Conservation (phyloP, 2,329 filamentous ascomycete species). For the Hypocreales sp. region DNA sequence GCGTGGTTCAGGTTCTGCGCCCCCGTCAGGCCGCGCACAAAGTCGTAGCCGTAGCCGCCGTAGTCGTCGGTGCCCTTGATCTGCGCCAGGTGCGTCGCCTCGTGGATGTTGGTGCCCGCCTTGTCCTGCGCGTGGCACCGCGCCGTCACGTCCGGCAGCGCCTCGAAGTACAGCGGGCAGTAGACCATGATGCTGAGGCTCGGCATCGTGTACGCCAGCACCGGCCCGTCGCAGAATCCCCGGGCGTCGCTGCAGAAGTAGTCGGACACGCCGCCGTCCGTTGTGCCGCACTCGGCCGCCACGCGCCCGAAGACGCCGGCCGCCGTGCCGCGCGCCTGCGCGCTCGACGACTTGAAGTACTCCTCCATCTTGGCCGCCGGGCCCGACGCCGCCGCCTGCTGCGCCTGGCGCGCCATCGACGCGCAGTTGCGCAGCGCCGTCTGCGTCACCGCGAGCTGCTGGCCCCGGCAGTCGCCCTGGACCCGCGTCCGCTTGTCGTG, state of each 20-base stretch:
- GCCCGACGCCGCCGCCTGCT: constrained; percentile 32
- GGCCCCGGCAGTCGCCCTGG: constrained; percentile 37
- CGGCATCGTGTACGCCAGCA: constrained; percentile 48
- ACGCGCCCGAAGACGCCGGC: constrained; percentile 34
- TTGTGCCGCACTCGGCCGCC: constrained; percentile 37
- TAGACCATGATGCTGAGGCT: constrained; percentile 39
- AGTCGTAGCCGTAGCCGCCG: constrained; percentile 38
- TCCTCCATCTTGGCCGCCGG: constrained; percentile 33
- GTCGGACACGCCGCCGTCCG: constrained; percentile 27
- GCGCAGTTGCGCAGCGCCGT: constrained; percentile 39
- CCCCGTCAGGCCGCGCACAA: constrained; percentile 30
- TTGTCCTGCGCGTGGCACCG: constrained; percentile 50
- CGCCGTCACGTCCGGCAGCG: constrained; percentile 29
- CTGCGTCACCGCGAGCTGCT: constrained; percentile 24
- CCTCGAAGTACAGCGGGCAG: constrained; percentile 43
- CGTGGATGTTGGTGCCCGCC: constrained; percentile 48
- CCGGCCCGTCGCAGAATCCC: constrained; percentile 29
- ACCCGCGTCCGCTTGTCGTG: constrained; percentile 34
- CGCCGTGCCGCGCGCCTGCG: constrained; percentile 30
- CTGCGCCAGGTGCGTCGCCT: constrained; percentile 46
- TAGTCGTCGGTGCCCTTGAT: constrained; percentile 43
- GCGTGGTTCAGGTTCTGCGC: constrained; percentile 43
- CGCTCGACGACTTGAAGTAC: constrained; percentile 46
- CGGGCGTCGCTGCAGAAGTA: constrained; percentile 46
- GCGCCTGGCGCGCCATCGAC: constrained; percentile 34